A percentile compares a stretch with the other conserved stretches of the same genome.
Evolutionary conservation across 306 rosid genomes (phyloP).

Genomic region (Pterocarpus macrocarpus): DNA sequence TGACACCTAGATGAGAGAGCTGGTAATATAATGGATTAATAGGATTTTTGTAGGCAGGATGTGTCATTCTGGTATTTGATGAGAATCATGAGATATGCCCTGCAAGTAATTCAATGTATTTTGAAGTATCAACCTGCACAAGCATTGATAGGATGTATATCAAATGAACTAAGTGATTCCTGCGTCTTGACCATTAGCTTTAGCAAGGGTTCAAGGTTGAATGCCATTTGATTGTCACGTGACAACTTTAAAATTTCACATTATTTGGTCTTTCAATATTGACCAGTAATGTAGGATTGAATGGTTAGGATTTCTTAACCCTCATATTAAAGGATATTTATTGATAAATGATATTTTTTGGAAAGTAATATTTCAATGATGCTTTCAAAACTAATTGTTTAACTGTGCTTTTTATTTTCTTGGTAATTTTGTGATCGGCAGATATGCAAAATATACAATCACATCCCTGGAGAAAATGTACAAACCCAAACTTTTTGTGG

Average conservation of each 20-base stretch:
- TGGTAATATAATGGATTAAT: conserved; percentile 15
- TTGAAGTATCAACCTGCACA: not conserved
- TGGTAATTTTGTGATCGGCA: conserved; percentile 56
- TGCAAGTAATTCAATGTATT: not conserved
- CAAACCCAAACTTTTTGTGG: conserved; percentile 95
- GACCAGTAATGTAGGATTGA: conserved; percentile 8
- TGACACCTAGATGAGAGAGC: not conserved
- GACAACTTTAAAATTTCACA: not conserved
- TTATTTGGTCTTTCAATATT: not conserved
- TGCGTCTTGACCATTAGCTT: not conserved
- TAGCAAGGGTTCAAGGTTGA: not conserved
- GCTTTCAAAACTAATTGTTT: not conserved
- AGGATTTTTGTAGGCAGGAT: conserved; percentile 3
- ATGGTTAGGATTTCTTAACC: not conserved
- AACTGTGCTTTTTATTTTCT: conserved; percentile 11
- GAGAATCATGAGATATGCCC: conserved; percentile 1
- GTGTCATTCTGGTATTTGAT: not conserved
- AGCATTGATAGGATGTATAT: not conserved
- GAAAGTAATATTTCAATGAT: not conserved
- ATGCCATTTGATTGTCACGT: conserved; percentile 13
- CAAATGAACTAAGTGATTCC: not conserved
- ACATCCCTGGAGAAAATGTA: conserved; percentile 93
- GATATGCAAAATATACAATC: conserved; percentile 87
- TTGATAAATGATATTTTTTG: conserved; percentile 8
- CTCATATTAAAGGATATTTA: conserved; percentile 20